These are phyloP conservation scores for Yueomyces sinensis DNA, from an alignment of 805 yeast species.

Conservation along the genomic window DNA sequence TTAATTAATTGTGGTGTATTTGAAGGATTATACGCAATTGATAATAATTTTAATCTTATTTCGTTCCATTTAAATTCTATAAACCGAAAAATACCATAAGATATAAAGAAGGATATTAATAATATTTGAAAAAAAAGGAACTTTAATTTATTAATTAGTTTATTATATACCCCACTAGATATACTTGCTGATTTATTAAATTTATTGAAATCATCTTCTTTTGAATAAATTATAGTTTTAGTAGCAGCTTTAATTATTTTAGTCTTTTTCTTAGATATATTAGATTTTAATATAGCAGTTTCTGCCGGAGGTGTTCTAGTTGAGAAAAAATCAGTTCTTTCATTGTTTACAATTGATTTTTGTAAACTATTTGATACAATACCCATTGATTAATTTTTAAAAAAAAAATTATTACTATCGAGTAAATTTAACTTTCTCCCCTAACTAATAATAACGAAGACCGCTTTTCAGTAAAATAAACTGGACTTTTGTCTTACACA, in stretches of 20 bases:
- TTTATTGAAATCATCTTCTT: neutral
- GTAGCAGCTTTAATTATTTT: neutral
- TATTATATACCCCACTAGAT: neutral
- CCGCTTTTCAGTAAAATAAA: no score
- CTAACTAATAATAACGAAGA: no score
- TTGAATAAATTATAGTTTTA: no score
- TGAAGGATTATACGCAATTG: constrained; percentile 53
- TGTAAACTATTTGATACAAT: neutral
- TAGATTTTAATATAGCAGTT: neutral
- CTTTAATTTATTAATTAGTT: constrained; percentile 8
- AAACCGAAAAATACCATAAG: constrained; percentile 43
- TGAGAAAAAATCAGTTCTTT: neutral
- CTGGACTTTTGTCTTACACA: no score
- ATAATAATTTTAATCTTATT: constrained; percentile 41
- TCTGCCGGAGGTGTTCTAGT: neutral
- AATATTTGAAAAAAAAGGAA: constrained; percentile 32
- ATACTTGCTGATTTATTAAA: neutral
- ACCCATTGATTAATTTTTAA: no score
- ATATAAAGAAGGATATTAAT: constrained; percentile 38
- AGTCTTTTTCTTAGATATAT: neutral
- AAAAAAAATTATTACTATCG: no score
- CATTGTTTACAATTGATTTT: neutral
- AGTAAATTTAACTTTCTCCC: no score
- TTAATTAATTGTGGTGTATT: constrained; percentile 78
- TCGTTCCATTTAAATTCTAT: constrained; percentile 39